These are phyloP conservation scores for Podila epigama DNA, from an alignment of 192 early-diverging fungal species.

Conservation along the genomic window DNA sequence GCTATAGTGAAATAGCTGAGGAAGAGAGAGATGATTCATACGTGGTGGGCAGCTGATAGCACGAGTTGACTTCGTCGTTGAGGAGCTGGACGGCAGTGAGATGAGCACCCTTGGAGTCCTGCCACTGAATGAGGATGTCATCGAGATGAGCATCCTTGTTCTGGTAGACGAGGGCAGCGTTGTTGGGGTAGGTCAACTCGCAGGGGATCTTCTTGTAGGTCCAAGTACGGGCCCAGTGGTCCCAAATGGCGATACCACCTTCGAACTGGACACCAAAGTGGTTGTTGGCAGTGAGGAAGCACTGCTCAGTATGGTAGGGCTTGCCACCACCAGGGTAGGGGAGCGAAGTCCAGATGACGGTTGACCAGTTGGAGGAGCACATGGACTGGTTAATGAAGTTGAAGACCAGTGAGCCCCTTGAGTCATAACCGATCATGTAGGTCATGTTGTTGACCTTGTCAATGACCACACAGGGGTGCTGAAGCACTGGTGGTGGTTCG, in stretches of 20 bases:
- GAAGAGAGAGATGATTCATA: constrained; percentile 23
- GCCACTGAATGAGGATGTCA: constrained; percentile 38
- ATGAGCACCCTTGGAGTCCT: constrained; percentile 29
- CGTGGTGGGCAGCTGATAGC: constrained; percentile 24
- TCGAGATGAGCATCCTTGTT: constrained; percentile 8
- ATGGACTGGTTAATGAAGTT: constrained; percentile 37
- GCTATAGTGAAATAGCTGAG: no score
- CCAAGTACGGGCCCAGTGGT: constrained; percentile 49
- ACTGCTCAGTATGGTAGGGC: constrained; percentile 46
- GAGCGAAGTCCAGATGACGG: constrained; percentile 29
- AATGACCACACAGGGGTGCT: constrained; percentile 43
- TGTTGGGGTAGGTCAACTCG: constrained; percentile 32
- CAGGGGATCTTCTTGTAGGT: constrained; percentile 28
- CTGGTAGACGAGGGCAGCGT: constrained; percentile 37
- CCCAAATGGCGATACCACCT: constrained; percentile 44
- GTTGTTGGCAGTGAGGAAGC: constrained; percentile 32
- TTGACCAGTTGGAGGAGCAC: constrained; percentile 36
- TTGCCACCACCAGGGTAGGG: constrained; percentile 43
- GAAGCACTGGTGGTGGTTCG: constrained; percentile 49
- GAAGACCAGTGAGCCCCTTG: constrained; percentile 26
- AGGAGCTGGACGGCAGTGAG: constrained; percentile 41
- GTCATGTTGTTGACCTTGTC: constrained; percentile 40
- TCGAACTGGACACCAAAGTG: constrained; percentile 44
- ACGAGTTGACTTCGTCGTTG: constrained; percentile 34
- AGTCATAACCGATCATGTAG: constrained; percentile 50